phyloP scores from a whole-genome alignment of 768 basidiomycete species.

The Dictyophora rubrovolvata region DNA sequence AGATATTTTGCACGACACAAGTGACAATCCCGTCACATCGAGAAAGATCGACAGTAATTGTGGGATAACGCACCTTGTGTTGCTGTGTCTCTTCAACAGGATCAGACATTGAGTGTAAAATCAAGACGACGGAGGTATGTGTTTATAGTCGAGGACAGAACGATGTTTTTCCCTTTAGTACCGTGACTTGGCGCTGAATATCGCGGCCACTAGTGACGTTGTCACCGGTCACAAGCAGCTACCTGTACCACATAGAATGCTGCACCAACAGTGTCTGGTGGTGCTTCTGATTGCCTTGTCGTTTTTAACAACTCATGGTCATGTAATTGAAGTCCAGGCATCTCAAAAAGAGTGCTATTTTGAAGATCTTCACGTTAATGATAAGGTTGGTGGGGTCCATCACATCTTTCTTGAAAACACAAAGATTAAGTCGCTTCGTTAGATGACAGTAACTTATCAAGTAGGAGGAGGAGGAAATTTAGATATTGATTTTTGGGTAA shows the following conservation, averaged over 20 bases:
- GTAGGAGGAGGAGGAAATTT: slow-evolving; percentile 94
- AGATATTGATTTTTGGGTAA: slow-evolving; percentile 96
- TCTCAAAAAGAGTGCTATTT: slow-evolving; percentile 92
- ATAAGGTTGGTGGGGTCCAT: slow-evolving; percentile 51
- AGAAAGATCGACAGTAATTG: background rate
- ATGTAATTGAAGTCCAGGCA: slow-evolving; percentile 66
- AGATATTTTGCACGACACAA: background rate
- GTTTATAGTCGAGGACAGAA: background rate
- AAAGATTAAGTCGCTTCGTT: background rate
- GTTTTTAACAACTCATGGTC: slow-evolving; percentile 36
- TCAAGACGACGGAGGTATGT: background rate
- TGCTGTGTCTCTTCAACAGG: slow-evolving; percentile 4
- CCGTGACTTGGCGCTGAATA: background rate
- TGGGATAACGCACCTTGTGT: slow-evolving; percentile 1
- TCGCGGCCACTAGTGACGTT: background rate
- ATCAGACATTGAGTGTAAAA: slow-evolving; percentile 3
- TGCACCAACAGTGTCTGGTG: slow-evolving; percentile 28
- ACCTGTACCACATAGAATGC: slow-evolving; percentile 21
- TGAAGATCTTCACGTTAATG: slow-evolving; percentile 83
- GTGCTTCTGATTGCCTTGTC: slow-evolving; percentile 33
- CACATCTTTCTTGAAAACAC: background rate
- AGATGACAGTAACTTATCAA: slow-evolving; percentile 99
- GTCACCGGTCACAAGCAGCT: background rate
- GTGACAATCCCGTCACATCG: slow-evolving; percentile 4
- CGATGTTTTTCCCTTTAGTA: background rate